phyloP scores from a whole-genome alignment of 2,329 filamentous ascomycete species.

The Sporothrix schenckii region DNA sequence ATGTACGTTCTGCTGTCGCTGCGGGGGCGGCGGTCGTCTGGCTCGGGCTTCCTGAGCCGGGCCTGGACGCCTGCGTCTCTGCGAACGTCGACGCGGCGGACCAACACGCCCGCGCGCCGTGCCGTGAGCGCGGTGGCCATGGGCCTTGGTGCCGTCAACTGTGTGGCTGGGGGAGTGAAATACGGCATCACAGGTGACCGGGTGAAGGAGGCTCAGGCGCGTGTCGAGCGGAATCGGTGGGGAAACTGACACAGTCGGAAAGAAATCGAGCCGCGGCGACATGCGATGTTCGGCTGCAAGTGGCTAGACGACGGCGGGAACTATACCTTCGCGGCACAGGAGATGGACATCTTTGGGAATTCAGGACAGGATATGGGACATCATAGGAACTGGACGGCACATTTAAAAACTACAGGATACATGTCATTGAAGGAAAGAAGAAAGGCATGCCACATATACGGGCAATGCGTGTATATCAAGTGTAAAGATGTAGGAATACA shows the following conservation, averaged over 20 bases:
- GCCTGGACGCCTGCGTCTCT: constrained; percentile 40
- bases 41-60: constrained; percentile 30
- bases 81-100: constrained; percentile 46
- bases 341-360: background rate
- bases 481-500: constrained; percentile 1
- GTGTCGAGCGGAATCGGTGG: constrained; percentile 57
- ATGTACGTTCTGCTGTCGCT: constrained; percentile 60
- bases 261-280: no score
- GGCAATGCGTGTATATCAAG: constrained; percentile 7
- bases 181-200: constrained; percentile 55
- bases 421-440: constrained; percentile 13
- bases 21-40: constrained; percentile 46
- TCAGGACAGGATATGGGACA: background rate
- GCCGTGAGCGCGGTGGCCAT: constrained; percentile 56
- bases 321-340: background rate
- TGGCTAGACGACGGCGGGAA: background rate
- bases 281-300: background rate
- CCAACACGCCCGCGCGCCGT: constrained; percentile 46
- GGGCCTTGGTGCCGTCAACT: constrained; percentile 54
- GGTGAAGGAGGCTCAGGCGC: constrained; percentile 53
- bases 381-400: background rate
- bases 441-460: constrained; percentile 5
- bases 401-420: constrained; percentile 8
- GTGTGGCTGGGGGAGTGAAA: constrained; percentile 54
- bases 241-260: constrained; percentile 36